Conservation (phyloP, 1,284 basidiomycete species). For the Ganoderma multipileum region DNA sequence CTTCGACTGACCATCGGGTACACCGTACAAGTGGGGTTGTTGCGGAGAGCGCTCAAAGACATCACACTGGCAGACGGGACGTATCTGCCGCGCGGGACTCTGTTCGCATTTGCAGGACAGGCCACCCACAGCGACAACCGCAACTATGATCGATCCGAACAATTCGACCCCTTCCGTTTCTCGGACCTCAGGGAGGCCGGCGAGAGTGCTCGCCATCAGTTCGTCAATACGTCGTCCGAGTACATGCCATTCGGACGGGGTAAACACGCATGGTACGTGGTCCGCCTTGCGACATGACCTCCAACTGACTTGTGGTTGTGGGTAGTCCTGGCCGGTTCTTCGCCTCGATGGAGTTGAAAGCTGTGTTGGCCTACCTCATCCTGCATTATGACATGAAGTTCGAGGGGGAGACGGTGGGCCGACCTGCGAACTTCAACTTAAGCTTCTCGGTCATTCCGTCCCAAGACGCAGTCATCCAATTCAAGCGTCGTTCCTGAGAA, state of each 20-base stretch:
- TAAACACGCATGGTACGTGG: conserved; percentile 37
- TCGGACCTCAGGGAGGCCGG: conserved; percentile 44
- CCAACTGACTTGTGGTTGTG: background rate
- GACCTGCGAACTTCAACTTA: background rate
- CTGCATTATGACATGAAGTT: conserved; percentile 30
- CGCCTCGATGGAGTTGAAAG: conserved; percentile 30
- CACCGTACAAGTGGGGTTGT: background rate
- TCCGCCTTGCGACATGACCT: background rate
- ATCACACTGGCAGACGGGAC: background rate
- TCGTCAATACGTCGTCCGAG: conserved; percentile 36
- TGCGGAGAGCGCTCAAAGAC: background rate
- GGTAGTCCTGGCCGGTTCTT: conserved; percentile 33
- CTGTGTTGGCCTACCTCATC: conserved; percentile 28
- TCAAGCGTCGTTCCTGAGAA: background rate
- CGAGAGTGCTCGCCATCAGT: conserved; percentile 37
- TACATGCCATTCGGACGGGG: conserved; percentile 40
- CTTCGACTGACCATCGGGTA: background rate
- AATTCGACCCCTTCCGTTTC: conserved; percentile 55
- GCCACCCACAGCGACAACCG: background rate
- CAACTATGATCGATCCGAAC: conserved; percentile 46
- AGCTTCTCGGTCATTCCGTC: conserved; percentile 5
- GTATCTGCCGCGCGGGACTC: background rate
- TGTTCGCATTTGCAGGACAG: background rate
- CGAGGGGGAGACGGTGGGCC: conserved; percentile 19
- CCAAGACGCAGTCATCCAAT: background rate